Evolutionary conservation across 805 yeast genomes (phyloP).

Genomic region (Kuraishia molischiana): DNA sequence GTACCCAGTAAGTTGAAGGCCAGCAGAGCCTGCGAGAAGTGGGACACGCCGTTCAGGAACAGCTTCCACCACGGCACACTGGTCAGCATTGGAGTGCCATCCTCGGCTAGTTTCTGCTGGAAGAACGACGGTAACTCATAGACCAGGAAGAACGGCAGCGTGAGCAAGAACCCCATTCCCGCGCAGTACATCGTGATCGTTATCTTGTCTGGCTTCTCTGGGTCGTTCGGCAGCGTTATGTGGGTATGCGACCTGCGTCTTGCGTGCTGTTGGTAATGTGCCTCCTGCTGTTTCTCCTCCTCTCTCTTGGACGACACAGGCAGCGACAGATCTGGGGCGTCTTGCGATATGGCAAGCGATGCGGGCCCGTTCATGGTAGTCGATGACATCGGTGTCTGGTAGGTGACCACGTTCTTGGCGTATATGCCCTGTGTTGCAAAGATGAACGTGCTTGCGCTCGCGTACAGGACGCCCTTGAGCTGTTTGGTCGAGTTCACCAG

Average conservation of each 20-base stretch:
- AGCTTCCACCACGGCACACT: conserved; percentile 25
- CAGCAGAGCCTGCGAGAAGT: conserved; percentile 61
- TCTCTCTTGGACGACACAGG: conserved; percentile 13
- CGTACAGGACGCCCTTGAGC: conserved; percentile 34
- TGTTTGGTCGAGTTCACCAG: conserved; percentile 9
- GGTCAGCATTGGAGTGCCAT: background rate
- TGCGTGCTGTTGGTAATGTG: background rate
- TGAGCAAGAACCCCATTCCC: conserved; percentile 52
- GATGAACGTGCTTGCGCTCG: conserved; percentile 47
- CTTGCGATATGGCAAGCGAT: conserved; percentile 1
- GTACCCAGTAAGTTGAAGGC: conserved; percentile 70
- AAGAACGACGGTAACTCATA: conserved; percentile 31
- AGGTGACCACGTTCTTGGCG: conserved; percentile 60
- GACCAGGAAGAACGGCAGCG: conserved; percentile 54
- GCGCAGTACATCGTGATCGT: conserved; percentile 68
- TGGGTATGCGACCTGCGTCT: background rate
- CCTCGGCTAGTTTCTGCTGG: conserved; percentile 11
- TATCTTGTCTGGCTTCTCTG: conserved; percentile 47
- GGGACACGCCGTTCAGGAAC: conserved; percentile 53
- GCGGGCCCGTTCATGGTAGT: conserved; percentile 1
- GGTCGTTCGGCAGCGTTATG: conserved; percentile 1
- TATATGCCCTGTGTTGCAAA: conserved; percentile 73
- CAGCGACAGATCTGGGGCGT: conserved; percentile 6
- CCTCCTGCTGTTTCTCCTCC: conserved; percentile 1
- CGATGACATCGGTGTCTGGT: background rate